A percentile compares a stretch with the other conserved stretches of the same genome.
Evolutionary conservation across 306 rosid genomes (phyloP).

Genomic region (Gillenia trifoliata): DNA sequence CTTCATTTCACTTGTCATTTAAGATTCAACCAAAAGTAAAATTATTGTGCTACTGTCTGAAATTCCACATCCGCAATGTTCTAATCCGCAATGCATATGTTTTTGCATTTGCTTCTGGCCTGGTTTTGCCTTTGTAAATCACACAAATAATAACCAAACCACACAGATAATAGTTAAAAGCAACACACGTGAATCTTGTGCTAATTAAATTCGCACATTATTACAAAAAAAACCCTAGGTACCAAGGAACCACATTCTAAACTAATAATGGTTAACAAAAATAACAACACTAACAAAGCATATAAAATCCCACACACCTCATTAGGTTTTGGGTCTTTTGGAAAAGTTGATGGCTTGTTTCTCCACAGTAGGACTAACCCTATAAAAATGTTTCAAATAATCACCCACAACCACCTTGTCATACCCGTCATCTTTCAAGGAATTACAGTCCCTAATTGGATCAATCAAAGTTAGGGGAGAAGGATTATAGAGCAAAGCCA

Average conservation of each 20-base stretch:
- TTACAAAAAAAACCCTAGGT: neutral
- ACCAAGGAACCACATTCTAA: neutral
- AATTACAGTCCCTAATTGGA: neutral
- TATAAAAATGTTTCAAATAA: conserved; percentile 1
- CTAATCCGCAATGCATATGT: neutral
- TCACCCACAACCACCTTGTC: conserved; percentile 6
- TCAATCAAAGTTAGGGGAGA: neutral
- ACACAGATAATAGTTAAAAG: neutral
- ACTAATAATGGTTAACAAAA: neutral
- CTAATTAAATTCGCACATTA: neutral
- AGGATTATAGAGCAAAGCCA: conserved; percentile 6
- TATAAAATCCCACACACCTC: neutral
- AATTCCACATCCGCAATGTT: neutral
- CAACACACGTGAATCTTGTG: too few relatives aligned
- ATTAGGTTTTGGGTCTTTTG: neutral
- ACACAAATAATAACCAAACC: neutral
- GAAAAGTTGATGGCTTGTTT: conserved; percentile 13
- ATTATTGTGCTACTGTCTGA: neutral
- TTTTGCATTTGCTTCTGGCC: neutral
- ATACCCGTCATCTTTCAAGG: neutral
- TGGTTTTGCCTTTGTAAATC: neutral
- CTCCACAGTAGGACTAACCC: conserved; percentile 5
- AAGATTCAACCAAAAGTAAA: neutral
- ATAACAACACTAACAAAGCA: neutral
- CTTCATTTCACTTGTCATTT: neutral